phyloP scores from a whole-genome alignment of 768 basidiomycete species.

The Mrakia blollopis region DNA sequence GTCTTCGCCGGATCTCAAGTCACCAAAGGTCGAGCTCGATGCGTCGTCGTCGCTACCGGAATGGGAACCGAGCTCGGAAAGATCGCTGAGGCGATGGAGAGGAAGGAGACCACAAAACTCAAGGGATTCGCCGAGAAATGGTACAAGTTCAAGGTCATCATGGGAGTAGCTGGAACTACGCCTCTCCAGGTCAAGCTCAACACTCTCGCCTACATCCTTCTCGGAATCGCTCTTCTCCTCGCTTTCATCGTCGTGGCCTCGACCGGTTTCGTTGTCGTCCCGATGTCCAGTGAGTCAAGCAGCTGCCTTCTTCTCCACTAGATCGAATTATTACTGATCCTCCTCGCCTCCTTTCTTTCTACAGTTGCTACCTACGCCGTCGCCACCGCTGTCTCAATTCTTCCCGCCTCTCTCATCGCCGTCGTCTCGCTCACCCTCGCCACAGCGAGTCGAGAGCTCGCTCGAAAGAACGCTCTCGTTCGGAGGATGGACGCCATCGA shows the following conservation, averaged over 20 bases:
- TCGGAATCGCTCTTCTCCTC: conserved; percentile 41
- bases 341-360: too few species aligned
- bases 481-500: conserved; percentile 62
- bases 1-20: conserved; percentile 48
- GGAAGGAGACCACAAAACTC: conserved; percentile 41
- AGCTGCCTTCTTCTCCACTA: too few species aligned
- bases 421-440: conserved; percentile 58
- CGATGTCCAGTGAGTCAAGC: conserved; percentile 33
- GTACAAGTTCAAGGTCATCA: conserved; percentile 51
- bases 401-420: conserved; percentile 49
- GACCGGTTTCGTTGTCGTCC: conserved; percentile 43
- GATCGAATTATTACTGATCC: too few species aligned
- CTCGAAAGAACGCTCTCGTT: conserved; percentile 56
- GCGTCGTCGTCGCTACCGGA: conserved; percentile 52
- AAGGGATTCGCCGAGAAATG: conserved; percentile 37
- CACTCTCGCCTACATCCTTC: conserved; percentile 44
- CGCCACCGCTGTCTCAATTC: conserved; percentile 44
- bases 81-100: conserved; percentile 45
- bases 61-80: conserved; percentile 54
- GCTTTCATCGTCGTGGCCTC: conserved; percentile 47
- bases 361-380: conserved; percentile 46
- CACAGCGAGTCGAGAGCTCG: conserved; percentile 55
- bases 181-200: conserved; percentile 51
- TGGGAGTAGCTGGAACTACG: conserved; percentile 47
- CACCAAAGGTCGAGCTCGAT: conserved; percentile 53